These are phyloP conservation scores for Hymenoscyphus albidus DNA, from an alignment of 2,329 filamentous ascomycete genomes.

Conservation along the genomic window DNA sequence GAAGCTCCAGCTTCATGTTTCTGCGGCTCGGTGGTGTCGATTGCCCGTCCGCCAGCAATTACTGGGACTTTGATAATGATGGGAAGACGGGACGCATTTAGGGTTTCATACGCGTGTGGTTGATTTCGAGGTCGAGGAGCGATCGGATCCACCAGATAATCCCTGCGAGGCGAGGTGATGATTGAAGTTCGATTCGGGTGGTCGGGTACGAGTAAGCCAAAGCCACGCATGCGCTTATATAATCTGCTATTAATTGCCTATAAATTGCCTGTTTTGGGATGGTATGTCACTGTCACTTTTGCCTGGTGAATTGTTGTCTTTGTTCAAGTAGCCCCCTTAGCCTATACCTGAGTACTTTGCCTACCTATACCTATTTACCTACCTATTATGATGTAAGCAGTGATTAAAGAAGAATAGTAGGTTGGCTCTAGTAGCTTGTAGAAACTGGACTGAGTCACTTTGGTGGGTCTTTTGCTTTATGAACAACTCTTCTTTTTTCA, in stretches of 20 bases:
- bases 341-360: too few species aligned
- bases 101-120: slow-evolving; percentile 5
- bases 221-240: background rate
- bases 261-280: too few species aligned
- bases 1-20: slow-evolving; percentile 20
- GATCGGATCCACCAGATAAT: background rate
- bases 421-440: too few species aligned
- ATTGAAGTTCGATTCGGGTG: background rate
- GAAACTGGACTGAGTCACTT: background rate
- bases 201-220: background rate
- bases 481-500: too few species aligned
- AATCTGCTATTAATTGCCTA: too few species aligned
- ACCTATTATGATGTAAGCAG: too few species aligned
- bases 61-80: background rate
- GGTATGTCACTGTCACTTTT: too few species aligned
- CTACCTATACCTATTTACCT: too few species aligned
- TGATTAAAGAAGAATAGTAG: too few species aligned
- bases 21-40: slow-evolving; percentile 13
- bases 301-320: too few species aligned
- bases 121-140: slow-evolving; percentile 6
- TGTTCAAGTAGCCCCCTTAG: too few species aligned
- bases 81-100: background rate
- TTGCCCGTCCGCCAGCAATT: background rate
- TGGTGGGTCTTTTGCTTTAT: background rate
- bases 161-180: background rate